These are phyloP conservation scores for Dalechampia spathulata DNA, from an alignment of 441 rosid species.

Conservation along the genomic window DNA sequence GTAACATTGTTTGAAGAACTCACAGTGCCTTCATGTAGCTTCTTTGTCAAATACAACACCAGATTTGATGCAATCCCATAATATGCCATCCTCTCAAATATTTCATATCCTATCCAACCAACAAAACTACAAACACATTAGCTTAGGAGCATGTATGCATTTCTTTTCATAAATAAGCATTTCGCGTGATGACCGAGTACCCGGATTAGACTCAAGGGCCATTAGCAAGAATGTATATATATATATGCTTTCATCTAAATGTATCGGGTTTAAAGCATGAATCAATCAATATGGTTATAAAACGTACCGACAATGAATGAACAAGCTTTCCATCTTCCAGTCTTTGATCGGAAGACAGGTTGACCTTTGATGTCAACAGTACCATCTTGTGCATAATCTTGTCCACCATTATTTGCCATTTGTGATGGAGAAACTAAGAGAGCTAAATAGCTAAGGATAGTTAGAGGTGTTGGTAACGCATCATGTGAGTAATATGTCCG, in stretches of 20 bases:
- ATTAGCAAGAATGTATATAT: too few species aligned
- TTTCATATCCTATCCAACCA: conserved; percentile 44
- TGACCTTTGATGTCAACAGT: conserved; percentile 60
- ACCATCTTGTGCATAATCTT: conserved; percentile 62
- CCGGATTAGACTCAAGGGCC: too few species aligned
- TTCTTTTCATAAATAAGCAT: too few species aligned
- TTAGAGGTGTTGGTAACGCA: neutral
- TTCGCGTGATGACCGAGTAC: too few species aligned
- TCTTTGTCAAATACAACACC: conserved; percentile 42
- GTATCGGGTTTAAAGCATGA: too few species aligned
- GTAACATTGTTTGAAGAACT: conserved; percentile 56
- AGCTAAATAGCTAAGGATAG: neutral
- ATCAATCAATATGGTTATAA: too few species aligned
- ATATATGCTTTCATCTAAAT: too few species aligned
- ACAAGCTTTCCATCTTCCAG: conserved; percentile 69
- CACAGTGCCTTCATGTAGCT: conserved; percentile 60
- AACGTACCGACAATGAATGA: conserved; percentile 44
- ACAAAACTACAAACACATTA: neutral
- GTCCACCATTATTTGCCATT: conserved; percentile 19
- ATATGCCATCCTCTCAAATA: conserved; percentile 65
- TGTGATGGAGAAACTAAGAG: neutral
- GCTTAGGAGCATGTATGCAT: too few species aligned
- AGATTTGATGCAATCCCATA: conserved; percentile 64
- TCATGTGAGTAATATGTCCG: neutral
- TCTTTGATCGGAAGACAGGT: conserved; percentile 46